Evolutionary conservation across 2,329 filamentous ascomycete genomes (phyloP).

Genomic region (Sporothrix inflata): DNA sequence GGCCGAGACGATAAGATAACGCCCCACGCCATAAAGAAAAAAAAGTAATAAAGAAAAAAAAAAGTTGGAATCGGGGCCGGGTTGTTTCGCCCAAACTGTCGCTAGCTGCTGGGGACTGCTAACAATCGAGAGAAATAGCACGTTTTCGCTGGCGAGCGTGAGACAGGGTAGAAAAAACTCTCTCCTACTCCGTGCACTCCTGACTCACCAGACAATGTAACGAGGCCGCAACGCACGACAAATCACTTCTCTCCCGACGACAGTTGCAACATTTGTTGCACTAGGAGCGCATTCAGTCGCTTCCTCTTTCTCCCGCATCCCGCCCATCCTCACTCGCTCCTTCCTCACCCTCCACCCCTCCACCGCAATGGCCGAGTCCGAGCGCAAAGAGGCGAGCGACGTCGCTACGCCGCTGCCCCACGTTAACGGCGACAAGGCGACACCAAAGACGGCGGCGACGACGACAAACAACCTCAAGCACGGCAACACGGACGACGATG

Average conservation of each 20-base stretch:
- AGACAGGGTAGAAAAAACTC: background rate
- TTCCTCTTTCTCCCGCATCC: background rate
- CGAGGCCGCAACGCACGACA: background rate
- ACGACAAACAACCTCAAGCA: background rate
- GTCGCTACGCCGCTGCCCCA: background rate
- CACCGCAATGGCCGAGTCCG: slow-evolving; percentile 24
- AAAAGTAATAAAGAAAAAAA: slow-evolving; percentile 1
- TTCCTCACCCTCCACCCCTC: background rate
- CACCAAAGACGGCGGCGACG: background rate
- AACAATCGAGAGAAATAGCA: background rate
- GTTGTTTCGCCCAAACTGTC: slow-evolving; percentile 9
- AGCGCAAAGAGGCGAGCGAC: slow-evolving; percentile 18
- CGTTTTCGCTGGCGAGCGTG: slow-evolving; percentile 1
- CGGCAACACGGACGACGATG: background rate
- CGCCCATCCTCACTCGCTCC: background rate
- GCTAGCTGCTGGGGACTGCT: background rate
- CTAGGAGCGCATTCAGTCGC: slow-evolving; percentile 2
- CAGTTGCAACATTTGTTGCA: background rate
- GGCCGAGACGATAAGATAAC: slow-evolving; percentile 15
- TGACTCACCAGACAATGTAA: slow-evolving; percentile 9
- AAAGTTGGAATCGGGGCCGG: background rate
- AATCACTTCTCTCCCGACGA: background rate
- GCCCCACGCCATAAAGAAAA: background rate
- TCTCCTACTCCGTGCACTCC: background rate
- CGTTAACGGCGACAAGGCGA: background rate